Conservation (phyloP, 1,139 yeast genomes). For the Diutina neorugosa region DNA sequence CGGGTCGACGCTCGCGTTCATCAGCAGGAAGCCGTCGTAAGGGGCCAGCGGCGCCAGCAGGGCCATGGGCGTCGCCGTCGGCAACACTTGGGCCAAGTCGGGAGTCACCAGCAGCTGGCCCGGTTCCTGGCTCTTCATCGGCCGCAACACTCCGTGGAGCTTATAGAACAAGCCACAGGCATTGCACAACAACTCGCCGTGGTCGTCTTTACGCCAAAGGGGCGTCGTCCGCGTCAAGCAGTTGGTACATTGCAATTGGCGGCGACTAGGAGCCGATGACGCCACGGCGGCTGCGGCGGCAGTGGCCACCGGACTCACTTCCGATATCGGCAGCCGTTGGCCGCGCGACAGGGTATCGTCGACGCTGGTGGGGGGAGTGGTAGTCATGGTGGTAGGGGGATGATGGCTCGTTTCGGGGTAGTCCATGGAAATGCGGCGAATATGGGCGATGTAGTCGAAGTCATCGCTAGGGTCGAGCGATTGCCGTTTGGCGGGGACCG, state of each 20-base stretch:
- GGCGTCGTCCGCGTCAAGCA: conserved; percentile 37
- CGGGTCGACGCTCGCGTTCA: background rate
- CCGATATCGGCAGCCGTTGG: background rate
- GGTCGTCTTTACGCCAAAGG: conserved; percentile 33
- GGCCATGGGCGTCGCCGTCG: background rate
- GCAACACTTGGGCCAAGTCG: background rate
- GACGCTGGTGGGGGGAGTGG: background rate
- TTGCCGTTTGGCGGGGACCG: background rate
- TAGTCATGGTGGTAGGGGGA: background rate
- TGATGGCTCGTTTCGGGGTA: background rate
- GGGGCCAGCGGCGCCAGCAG: background rate
- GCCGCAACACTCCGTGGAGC: conserved; percentile 17
- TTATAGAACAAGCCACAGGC: conserved; percentile 23
- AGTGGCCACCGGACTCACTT: background rate
- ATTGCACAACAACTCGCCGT: conserved; percentile 33
- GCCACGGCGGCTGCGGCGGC: conserved; percentile 6
- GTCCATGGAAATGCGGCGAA: conserved; percentile 30
- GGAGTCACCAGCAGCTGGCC: background rate
- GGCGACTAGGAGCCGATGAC: background rate
- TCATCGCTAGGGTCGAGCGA: conserved; percentile 15
- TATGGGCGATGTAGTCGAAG: conserved; percentile 37
- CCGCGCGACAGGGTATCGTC: background rate
- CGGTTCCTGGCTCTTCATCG: conserved; percentile 14
- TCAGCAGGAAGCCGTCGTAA: background rate
- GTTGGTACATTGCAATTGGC: conserved; percentile 27